Evolutionary conservation across 768 basidiomycete genomes (phyloP).

Genomic region (Mycena maculata): DNA sequence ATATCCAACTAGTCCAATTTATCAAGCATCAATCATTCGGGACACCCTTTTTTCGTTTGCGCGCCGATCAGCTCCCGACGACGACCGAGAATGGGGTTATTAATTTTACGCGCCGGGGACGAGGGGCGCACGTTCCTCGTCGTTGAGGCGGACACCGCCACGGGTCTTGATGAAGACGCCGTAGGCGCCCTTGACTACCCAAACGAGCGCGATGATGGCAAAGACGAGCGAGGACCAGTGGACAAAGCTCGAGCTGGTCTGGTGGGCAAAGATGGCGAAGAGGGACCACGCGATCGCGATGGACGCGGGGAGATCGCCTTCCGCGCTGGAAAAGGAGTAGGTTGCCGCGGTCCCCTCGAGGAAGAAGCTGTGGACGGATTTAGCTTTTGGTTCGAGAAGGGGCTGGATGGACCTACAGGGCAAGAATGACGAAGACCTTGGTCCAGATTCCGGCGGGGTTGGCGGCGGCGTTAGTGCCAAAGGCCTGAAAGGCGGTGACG

Average conservation of each 20-base stretch:
- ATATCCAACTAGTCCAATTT: neutral
- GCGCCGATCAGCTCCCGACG: neutral
- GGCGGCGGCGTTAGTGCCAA: constrained; percentile 79
- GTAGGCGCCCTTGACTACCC: constrained; percentile 82
- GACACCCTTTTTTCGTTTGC: constrained; percentile 17
- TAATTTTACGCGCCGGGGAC: constrained; percentile 52
- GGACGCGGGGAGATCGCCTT: constrained; percentile 94
- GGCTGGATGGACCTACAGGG: constrained; percentile 59
- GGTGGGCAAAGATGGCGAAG: constrained; percentile 90
- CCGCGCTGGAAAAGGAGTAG: constrained; percentile 90
- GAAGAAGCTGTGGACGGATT: constrained; percentile 72
- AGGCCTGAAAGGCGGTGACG: constrained; percentile 87
- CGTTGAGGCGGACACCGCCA: constrained; percentile 72
- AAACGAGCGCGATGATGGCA: constrained; percentile 85
- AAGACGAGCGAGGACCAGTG: constrained; percentile 92
- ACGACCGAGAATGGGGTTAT: neutral
- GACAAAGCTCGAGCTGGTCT: constrained; percentile 76
- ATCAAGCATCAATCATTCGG: constrained; percentile 2
- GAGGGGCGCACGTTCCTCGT: constrained; percentile 91
- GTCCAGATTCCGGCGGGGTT: constrained; percentile 87
- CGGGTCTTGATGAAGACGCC: constrained; percentile 63
- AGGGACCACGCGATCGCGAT: constrained; percentile 94
- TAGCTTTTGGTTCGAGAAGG: constrained; percentile 7
- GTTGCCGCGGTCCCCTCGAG: constrained; percentile 92
- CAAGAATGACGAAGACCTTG: constrained; percentile 95